Conservation (phyloP, 345 rosid species). For the Gossypium raimondii region DNA sequence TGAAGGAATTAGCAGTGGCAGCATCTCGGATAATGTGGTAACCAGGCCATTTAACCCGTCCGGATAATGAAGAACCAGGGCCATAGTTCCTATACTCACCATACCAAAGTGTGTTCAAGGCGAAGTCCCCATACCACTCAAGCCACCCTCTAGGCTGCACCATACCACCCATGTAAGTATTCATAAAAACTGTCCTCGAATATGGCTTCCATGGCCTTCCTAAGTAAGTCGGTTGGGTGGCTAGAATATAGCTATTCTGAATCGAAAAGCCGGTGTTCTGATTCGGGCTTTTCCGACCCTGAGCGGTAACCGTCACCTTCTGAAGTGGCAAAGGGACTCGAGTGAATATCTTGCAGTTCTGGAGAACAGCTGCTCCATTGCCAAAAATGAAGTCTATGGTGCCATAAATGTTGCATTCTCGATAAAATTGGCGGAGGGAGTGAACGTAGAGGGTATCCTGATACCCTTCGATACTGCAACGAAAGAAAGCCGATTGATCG, state of each 20-base stretch:
- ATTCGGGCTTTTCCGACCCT: conserved; percentile 60
- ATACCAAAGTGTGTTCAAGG: conserved; percentile 66
- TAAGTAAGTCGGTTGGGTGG: conserved; percentile 64
- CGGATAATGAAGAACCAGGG: conserved; percentile 42
- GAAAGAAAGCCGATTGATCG: conserved; percentile 66
- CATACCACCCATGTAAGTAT: conserved; percentile 54
- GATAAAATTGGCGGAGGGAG: conserved; percentile 80
- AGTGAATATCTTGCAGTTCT: conserved; percentile 62
- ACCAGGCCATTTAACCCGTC: conserved; percentile 77
- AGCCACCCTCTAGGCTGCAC: conserved; percentile 90
- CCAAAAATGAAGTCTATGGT: conserved; percentile 93
- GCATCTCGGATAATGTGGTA: conserved; percentile 53
- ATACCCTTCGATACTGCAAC: conserved; percentile 78
- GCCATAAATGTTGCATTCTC: conserved; percentile 73
- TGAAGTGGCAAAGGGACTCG: conserved; percentile 66
- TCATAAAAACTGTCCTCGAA: conserved; percentile 79
- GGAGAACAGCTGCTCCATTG: conserved; percentile 74
- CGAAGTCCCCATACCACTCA: conserved; percentile 70
- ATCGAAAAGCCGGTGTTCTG: conserved; percentile 78
- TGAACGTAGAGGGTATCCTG: conserved; percentile 88
- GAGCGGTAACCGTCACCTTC: conserved; percentile 76
- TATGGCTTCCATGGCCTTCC: conserved; percentile 90
- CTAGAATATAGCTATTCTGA: conserved; percentile 55
- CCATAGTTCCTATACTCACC: conserved; percentile 75
- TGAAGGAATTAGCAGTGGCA: conserved; percentile 49